Evolutionary conservation across 164 flowering plant species (phyloP).

Genomic region (Macadamia integrifolia): DNA sequence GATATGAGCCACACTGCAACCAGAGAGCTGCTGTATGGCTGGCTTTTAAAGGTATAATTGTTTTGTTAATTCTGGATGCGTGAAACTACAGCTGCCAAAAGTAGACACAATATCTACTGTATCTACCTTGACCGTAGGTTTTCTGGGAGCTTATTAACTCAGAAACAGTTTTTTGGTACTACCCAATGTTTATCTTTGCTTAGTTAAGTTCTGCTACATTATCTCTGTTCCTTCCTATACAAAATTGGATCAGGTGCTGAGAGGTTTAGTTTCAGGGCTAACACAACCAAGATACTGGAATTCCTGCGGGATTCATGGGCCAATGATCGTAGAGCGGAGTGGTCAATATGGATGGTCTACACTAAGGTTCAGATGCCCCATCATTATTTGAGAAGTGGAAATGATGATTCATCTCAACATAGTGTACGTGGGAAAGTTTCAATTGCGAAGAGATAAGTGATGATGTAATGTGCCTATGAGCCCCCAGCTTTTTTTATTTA

Average conservation of each 20-base stretch:
- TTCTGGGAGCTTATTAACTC: too few relatives aligned
- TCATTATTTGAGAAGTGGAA: conserved; percentile 60
- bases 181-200: too few relatives aligned
- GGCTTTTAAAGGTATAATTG: too few relatives aligned
- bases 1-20: too few relatives aligned
- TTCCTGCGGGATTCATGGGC: conserved; percentile 76
- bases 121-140: too few relatives aligned
- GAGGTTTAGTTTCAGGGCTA: conserved; percentile 42
- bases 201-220: background rate
- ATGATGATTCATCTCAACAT: conserved; percentile 51
- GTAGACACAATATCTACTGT: too few relatives aligned
- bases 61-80: too few relatives aligned
- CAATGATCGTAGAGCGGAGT: conserved; percentile 83
- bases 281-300: conserved; percentile 59
- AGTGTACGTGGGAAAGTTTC: conserved; percentile 45
- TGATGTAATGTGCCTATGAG: conserved; percentile 44
- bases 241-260: conserved; percentile 10
- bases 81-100: too few relatives aligned
- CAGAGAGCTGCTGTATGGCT: too few relatives aligned
- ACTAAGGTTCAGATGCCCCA: conserved; percentile 92
- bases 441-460: conserved; percentile 45
- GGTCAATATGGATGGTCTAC: conserved; percentile 99
- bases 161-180: too few relatives aligned
- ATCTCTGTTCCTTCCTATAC: conserved; percentile 5
- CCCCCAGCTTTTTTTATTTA: background rate